Evolutionary conservation across 768 basidiomycete genomes (phyloP).

Genomic region (Tremella mesenterica): DNA sequence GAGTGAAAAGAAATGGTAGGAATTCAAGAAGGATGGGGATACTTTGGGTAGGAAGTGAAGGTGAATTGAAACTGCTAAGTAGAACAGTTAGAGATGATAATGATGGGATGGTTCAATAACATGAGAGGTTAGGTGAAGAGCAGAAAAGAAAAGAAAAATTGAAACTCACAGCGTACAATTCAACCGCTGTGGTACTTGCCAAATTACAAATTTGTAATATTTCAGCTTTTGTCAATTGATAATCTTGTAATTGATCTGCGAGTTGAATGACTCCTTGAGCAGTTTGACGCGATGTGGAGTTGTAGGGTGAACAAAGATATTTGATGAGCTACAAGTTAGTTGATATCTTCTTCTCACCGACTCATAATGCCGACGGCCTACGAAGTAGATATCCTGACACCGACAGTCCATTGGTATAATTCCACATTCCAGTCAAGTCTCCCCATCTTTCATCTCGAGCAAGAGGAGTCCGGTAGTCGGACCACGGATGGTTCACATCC

Average conservation of each 20-base stretch:
- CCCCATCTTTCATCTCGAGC: no score
- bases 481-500: neutral
- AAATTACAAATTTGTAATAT: slow-evolving; percentile 88
- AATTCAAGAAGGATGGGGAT: neutral
- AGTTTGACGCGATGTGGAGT: slow-evolving; percentile 54
- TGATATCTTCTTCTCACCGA: neutral
- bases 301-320: slow-evolving; percentile 64
- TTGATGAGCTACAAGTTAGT: slow-evolving; percentile 59
- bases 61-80: no score
- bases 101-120: no score
- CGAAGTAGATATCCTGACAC: no score
- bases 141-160: neutral
- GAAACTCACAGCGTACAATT: slow-evolving; percentile 71
- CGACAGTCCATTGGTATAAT: no score
- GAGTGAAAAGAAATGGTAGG: neutral
- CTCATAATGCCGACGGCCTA: no score
- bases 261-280: slow-evolving; percentile 58
- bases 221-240: slow-evolving; percentile 77
- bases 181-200: slow-evolving; percentile 68
- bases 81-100: no score
- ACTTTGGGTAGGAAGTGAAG: neutral
- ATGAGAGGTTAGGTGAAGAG: neutral
- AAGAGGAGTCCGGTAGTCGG: no score
- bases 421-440: no score
- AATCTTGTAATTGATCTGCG: slow-evolving; percentile 58